phyloP scores from a whole-genome alignment of 2,329 filamentous ascomycete genomes.

The Phaeosphaeriaceae sp. region DNA sequence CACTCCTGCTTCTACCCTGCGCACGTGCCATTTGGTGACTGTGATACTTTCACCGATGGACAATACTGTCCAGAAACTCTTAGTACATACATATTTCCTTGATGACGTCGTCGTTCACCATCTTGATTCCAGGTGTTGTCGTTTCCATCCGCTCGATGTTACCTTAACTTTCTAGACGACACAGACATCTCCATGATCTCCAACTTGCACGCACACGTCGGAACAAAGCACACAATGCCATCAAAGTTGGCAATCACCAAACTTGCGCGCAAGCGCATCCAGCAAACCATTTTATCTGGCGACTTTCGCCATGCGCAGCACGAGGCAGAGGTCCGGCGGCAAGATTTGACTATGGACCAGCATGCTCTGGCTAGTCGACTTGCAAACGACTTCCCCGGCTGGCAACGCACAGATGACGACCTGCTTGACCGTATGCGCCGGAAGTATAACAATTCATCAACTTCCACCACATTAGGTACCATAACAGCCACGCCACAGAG shows the following conservation, averaged over 20 bases:
- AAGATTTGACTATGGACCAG: background rate
- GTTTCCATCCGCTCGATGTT: no score
- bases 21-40: no score
- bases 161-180: no score
- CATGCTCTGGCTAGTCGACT: background rate
- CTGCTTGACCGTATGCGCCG: background rate
- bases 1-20: no score
- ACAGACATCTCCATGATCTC: no score
- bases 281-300: background rate
- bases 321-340: background rate
- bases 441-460: background rate
- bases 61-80: no score
- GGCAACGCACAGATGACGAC: background rate
- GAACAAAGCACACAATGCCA: background rate
- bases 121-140: no score
- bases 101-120: no score
- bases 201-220: no score
- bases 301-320: background rate
- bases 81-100: no score
- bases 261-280: background rate
- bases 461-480: background rate
- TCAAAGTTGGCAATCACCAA: background rate
- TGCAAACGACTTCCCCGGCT: background rate
- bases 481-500: background rate
- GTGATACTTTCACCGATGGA: no score